Evolutionary conservation across 345 rosid species (phyloP).

Genomic region (Citrus mangshanensis): DNA sequence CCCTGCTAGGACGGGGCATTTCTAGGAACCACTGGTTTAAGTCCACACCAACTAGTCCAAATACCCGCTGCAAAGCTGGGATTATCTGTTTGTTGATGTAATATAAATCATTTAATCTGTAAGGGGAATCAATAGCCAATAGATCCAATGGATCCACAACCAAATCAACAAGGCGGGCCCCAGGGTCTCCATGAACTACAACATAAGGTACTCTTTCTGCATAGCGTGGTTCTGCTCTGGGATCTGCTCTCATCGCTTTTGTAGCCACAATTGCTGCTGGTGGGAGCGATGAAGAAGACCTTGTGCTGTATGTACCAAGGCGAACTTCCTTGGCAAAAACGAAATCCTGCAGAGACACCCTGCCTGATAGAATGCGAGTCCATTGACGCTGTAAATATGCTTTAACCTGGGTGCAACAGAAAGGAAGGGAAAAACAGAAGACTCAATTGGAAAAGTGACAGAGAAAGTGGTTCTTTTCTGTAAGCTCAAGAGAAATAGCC

Average conservation of each 20-base stretch:
- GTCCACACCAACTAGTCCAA: constrained; percentile 86
- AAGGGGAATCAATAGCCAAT: constrained; percentile 70
- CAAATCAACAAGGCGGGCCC: constrained; percentile 90
- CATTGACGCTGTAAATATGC: constrained; percentile 82
- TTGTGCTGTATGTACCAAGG: constrained; percentile 74
- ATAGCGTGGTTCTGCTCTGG: constrained; percentile 88
- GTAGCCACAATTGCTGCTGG: constrained; percentile 94
- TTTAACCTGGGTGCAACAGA: constrained; percentile 48
- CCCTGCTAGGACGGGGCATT: constrained; percentile 84
- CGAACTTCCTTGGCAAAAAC: constrained; percentile 96
- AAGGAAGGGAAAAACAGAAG: background rate
- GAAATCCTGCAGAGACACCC: constrained; percentile 89
- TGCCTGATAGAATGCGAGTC: constrained; percentile 79
- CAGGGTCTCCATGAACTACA: constrained; percentile 92
- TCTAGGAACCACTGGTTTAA: constrained; percentile 78
- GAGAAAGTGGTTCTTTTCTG: background rate
- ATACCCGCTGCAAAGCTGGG: constrained; percentile 83
- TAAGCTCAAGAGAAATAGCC: background rate
- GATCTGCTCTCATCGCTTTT: constrained; percentile 83
- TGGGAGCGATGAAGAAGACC: constrained; percentile 67
- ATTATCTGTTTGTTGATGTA: constrained; percentile 94
- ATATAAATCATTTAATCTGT: constrained; percentile 77
- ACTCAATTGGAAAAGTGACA: background rate
- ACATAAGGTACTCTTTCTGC: constrained; percentile 88
- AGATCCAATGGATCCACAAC: constrained; percentile 89